Evolutionary conservation across 768 basidiomycete species (phyloP).

Genomic region (Boletus rubescentipes): DNA sequence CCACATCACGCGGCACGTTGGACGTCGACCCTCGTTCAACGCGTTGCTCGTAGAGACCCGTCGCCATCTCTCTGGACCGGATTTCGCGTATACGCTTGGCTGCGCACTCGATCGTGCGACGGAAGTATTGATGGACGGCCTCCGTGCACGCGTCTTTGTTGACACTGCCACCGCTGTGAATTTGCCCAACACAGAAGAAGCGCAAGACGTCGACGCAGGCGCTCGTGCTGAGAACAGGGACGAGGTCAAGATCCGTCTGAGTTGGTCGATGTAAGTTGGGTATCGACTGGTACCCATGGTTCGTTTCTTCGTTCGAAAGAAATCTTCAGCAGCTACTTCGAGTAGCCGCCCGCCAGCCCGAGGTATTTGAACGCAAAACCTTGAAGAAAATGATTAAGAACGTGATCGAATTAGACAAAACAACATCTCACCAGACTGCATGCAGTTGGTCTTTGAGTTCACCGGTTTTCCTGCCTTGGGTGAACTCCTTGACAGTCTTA

Average conservation of each 20-base stretch:
- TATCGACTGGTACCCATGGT: neutral
- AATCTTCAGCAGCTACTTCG: conserved; percentile 1
- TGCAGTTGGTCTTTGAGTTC: neutral
- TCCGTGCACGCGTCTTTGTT: conserved; percentile 65
- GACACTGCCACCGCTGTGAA: conserved; percentile 21
- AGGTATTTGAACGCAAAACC: conserved; percentile 1
- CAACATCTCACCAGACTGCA: neutral
- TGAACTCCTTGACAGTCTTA: neutral
- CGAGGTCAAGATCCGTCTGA: no score
- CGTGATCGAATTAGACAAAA: neutral
- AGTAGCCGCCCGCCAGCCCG: neutral
- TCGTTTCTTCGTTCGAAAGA: neutral
- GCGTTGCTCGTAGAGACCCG: conserved; percentile 70
- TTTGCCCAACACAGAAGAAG: conserved; percentile 6
- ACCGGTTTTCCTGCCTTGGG: neutral
- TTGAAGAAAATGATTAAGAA: neutral
- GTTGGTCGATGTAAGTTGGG: no score
- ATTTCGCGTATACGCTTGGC: conserved; percentile 71
- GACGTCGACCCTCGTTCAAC: conserved; percentile 43
- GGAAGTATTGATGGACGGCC: conserved; percentile 57
- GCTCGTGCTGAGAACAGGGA: no score
- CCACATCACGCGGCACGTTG: conserved; percentile 5
- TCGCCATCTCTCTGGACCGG: conserved; percentile 56
- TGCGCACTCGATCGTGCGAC: conserved; percentile 72
- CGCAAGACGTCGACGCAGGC: no score